phyloP scores from a whole-genome alignment of 2,329 filamentous ascomycete species.

The Coniosporium tulheliwenetii region DNA sequence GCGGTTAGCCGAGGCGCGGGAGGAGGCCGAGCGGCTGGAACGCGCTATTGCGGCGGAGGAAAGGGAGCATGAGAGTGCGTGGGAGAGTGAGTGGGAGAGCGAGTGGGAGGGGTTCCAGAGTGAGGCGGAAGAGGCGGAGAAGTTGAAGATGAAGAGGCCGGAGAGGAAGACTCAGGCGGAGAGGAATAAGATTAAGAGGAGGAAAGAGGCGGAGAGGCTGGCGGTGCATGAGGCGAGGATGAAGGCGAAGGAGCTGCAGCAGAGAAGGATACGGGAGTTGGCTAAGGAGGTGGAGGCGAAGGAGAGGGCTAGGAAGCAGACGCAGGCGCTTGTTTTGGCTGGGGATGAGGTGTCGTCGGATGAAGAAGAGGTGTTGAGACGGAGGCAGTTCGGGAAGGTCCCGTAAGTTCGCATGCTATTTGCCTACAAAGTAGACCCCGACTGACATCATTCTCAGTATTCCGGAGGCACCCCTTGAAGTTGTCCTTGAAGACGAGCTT shows the following conservation, averaged over 20 bases:
- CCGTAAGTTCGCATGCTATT: constrained; percentile 15
- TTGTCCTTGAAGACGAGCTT: constrained; percentile 33
- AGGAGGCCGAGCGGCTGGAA: constrained; percentile 51
- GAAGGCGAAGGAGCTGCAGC: constrained; percentile 58
- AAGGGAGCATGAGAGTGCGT: constrained; percentile 58
- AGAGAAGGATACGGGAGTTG: constrained; percentile 55
- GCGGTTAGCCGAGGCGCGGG: constrained; percentile 50
- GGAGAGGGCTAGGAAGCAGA: constrained; percentile 26
- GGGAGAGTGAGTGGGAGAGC: constrained; percentile 89
- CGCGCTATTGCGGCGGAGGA: constrained; percentile 58
- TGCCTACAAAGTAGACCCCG: background rate
- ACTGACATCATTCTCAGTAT: constrained; percentile 28
- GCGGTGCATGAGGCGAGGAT: constrained; percentile 61
- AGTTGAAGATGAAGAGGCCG: constrained; percentile 56
- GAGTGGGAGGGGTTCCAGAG: constrained; percentile 45
- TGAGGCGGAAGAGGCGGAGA: constrained; percentile 38
- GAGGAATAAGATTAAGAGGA: constrained; percentile 72
- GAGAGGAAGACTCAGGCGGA: constrained; percentile 76
- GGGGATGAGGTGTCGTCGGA: constrained; percentile 18
- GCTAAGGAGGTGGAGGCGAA: constrained; percentile 45
- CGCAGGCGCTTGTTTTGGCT: constrained; percentile 11
- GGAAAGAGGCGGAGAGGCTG: constrained; percentile 72
- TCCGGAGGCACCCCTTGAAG: constrained; percentile 46
- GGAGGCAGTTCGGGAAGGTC: constrained; percentile 57
- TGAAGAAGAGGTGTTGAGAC: constrained; percentile 35